Evolutionary conservation across 2,329 filamentous ascomycete genomes (phyloP), one percentile per base, ranked within the genome.

Genomic region (Epichloe bromicola): DNA sequence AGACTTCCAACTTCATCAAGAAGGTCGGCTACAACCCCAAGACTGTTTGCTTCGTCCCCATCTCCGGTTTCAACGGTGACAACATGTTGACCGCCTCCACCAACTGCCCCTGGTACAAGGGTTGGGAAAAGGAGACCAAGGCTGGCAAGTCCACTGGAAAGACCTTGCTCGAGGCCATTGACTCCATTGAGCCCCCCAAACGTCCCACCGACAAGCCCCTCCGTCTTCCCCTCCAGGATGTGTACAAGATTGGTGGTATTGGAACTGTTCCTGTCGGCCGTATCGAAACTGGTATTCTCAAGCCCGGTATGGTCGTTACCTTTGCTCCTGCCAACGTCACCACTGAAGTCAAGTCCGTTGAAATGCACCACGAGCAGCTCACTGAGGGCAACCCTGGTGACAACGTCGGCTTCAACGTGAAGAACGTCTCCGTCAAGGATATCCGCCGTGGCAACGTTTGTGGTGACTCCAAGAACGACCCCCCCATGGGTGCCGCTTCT

Each of bases 391-490:
- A 87, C 62, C 93, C 93, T 70, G 93, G 93, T 85, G 93, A 98
- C 88, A 98, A 98, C 82, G 93, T 98, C 74, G 93, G 93, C 68
- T 98, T 98, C 90, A 98, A 98, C 88, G 91, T 98, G 79, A 98
- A 98, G 90, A 98, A 98, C 93, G 93, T 98, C 69, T 97, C 93
- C 75, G 93, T 98, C 79, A 98, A 98, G 90, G 93, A 98, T 75
- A 95, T 98, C 71, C 93, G 93, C 78, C 93, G 93, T 95, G 93
- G 93, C 71, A 97, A 98, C 85, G 93, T 98, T 67, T 87, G 87
- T 68, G 88, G 89, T 88, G 93, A 98, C 88, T 91, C 88, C 83
- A 98, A 98, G 90, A 94, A 95, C 82, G 93, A 98, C 80, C 93
- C 80, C 93, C 93, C 88, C 93, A 72, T 76, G 71, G 93, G 80